Evolutionary conservation across 2,329 filamentous ascomycete genomes (phyloP).

Genomic region (Fusarium torulosum): DNA sequence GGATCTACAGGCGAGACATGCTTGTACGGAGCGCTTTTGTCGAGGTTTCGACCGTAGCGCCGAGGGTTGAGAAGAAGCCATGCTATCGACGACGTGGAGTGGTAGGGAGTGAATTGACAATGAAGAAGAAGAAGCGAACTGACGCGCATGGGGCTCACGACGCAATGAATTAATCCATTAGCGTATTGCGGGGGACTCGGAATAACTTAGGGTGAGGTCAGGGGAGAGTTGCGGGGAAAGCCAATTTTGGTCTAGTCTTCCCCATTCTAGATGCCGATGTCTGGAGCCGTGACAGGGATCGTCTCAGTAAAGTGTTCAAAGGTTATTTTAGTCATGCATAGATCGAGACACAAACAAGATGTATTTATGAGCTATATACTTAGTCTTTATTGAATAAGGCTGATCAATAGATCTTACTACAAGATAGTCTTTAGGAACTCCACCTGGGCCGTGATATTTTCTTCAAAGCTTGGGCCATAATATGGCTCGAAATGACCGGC

Average conservation of each 20-base stretch:
- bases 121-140: background rate
- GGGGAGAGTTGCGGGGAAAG: background rate
- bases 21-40: background rate
- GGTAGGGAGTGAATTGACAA: background rate
- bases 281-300: background rate
- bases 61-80: background rate
- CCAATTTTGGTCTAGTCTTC: conserved; percentile 1
- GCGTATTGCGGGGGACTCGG: background rate
- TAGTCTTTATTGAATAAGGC: background rate
- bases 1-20: conserved; percentile 4
- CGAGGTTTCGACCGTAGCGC: background rate
- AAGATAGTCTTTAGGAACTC: background rate
- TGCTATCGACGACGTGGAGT: background rate
- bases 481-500: conserved; percentile 5
- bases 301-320: background rate
- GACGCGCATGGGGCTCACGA: background rate
- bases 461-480: conserved; percentile 4
- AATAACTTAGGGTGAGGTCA: background rate
- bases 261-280: background rate
- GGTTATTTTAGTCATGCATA: background rate
- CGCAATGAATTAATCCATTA: too few relatives aligned
- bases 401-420: background rate
- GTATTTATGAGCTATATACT: background rate
- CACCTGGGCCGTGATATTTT: background rate
- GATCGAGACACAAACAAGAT: background rate